Conservation (phyloP, 805 yeast species). For the Kodamaea leandrae region DNA sequence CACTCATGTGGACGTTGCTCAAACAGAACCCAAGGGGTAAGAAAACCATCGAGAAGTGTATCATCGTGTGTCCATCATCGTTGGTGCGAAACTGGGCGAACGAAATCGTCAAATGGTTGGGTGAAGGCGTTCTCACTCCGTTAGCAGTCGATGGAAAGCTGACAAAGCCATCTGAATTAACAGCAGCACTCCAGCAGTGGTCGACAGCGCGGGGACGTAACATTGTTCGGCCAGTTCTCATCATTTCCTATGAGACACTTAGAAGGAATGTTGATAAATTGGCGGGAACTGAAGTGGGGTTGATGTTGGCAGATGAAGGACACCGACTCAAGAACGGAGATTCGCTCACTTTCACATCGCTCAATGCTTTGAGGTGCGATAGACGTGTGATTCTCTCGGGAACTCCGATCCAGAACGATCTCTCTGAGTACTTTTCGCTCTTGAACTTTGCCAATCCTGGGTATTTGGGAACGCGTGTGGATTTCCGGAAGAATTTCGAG, state of each 20-base stretch:
- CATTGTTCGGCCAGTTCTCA: conserved; percentile 88
- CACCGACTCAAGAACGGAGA: conserved; percentile 66
- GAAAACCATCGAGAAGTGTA: conserved; percentile 81
- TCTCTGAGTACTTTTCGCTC: conserved; percentile 88
- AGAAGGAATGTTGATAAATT: conserved; percentile 79
- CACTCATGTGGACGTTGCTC: conserved; percentile 88
- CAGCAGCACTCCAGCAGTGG: conserved; percentile 74
- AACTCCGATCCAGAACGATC: conserved; percentile 94
- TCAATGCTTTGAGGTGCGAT: conserved; percentile 78
- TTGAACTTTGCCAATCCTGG: conserved; percentile 95
- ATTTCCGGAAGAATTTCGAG: conserved; percentile 84
- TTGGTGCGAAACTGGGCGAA: conserved; percentile 96
- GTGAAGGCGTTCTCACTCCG: conserved; percentile 84
- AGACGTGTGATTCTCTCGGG: conserved; percentile 93
- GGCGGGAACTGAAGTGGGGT: conserved; percentile 76
- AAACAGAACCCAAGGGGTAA: conserved; percentile 85
- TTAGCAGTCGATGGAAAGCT: conserved; percentile 90
- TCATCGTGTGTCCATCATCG: conserved; percentile 93
- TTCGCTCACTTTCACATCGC: conserved; percentile 83
- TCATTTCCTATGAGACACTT: conserved; percentile 90
- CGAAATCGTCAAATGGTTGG: conserved; percentile 92
- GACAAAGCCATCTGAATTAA: conserved; percentile 67
- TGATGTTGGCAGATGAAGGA: conserved; percentile 61
- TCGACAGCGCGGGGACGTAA: conserved; percentile 83
- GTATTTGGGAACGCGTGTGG: conserved; percentile 75